Percentiles rank a stretch among this genome's conserved stretches.
These are phyloP conservation scores for Aurantiochytrium sp. DNA, from an alignment of 108 stramenopile species.

Conservation along the genomic window DNA sequence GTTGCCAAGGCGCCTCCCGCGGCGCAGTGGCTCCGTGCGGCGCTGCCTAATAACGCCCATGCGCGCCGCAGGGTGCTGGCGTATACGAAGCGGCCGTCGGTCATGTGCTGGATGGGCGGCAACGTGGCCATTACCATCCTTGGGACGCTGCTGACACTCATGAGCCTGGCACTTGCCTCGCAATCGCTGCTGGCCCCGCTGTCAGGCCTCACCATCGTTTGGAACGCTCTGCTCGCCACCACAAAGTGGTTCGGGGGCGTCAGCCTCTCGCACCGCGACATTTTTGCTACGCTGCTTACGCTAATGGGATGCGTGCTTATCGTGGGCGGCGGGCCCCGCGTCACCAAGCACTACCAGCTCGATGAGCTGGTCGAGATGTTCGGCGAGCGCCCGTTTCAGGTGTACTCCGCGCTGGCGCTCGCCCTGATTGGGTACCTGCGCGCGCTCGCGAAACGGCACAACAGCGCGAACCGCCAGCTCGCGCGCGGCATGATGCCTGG, in stretches of 20 bases:
- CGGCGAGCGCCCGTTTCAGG: background rate
- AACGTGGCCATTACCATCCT: slow-evolving; percentile 26
- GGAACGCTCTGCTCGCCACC: slow-evolving; percentile 25
- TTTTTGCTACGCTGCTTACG: background rate
- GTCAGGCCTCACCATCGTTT: background rate
- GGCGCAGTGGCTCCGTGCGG: background rate
- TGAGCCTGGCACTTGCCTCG: background rate
- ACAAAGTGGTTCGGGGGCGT: background rate
- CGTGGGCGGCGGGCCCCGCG: background rate
- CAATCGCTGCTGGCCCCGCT: background rate
- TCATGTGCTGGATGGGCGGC: background rate
- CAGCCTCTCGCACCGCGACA: background rate
- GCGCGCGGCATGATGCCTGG: slow-evolving; percentile 18
- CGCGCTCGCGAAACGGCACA: background rate
- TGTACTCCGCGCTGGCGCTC: background rate
- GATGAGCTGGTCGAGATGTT: background rate
- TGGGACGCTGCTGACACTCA: background rate
- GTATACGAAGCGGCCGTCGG: background rate
- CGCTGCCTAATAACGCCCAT: background rate
- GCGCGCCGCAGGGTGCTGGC: background rate
- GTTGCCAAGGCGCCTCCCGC: background rate
- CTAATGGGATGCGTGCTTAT: slow-evolving; percentile 11
- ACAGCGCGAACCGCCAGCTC: background rate
- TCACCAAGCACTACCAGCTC: background rate
- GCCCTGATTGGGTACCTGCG: background rate